Percentiles rank a stretch among this genome's conserved stretches.
These are phyloP conservation scores for Ensete ventricosum DNA, from an alignment of 176 grass and related monocot genomes.

Conservation along the genomic window DNA sequence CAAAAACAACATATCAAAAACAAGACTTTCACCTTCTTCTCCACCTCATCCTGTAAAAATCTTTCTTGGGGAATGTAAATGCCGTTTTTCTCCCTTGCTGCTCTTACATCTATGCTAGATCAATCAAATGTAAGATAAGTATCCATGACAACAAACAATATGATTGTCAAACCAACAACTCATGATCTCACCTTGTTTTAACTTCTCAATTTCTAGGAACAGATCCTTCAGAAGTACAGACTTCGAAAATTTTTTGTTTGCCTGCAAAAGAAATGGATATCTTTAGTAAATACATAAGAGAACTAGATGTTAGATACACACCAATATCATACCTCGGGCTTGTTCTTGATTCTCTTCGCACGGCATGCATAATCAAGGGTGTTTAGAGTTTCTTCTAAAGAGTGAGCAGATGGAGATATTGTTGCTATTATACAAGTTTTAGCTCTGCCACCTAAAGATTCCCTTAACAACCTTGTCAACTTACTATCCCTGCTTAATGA, in stretches of 20 bases:
- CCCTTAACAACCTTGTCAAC: slow-evolving; percentile 76
- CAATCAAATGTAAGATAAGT: slow-evolving; percentile 23
- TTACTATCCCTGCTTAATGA: slow-evolving; percentile 66
- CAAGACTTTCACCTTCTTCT: slow-evolving; percentile 48
- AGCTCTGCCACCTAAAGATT: slow-evolving; percentile 91
- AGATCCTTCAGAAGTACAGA: slow-evolving; percentile 68
- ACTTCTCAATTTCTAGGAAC: slow-evolving; percentile 74
- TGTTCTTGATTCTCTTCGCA: slow-evolving; percentile 84
- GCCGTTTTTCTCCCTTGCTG: slow-evolving; percentile 79
- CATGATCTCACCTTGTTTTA: slow-evolving; percentile 59
- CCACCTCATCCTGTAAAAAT: slow-evolving; percentile 57
- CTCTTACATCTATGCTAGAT: slow-evolving; percentile 61
- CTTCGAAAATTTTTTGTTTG: slow-evolving; percentile 62
- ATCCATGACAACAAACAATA: slow-evolving; percentile 14
- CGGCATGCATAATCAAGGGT: slow-evolving; percentile 90
- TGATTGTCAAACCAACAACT: not conserved
- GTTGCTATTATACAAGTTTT: slow-evolving; percentile 96
- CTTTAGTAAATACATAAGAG: slow-evolving; percentile 14
- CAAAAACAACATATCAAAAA: too few relatives aligned
- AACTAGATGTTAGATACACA: slow-evolving; percentile 11
- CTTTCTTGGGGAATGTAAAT: slow-evolving; percentile 72
- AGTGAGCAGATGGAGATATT: slow-evolving; percentile 60
- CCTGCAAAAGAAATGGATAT: slow-evolving; percentile 34
- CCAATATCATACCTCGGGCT: slow-evolving; percentile 51
- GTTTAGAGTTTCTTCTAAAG: slow-evolving; percentile 69